A percentile compares a stretch with the other conserved stretches of the same genome.
Conservation (phyloP, 2,329 filamentous ascomycete genomes). For the Didymella segeticola region DNA sequence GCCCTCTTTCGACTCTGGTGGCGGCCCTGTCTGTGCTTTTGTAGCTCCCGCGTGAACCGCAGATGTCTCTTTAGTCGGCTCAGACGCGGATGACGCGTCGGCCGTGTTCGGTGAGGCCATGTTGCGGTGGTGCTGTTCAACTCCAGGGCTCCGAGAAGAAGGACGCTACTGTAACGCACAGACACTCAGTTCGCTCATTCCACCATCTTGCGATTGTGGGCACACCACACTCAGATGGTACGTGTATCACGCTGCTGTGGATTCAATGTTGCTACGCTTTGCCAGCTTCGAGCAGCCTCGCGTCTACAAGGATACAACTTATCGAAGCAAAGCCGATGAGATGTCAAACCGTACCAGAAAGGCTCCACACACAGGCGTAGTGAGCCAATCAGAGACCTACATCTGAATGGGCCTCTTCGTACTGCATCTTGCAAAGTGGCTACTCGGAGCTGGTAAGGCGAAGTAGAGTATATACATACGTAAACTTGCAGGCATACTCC, state of each 20-base stretch:
- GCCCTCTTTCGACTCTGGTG: conserved; percentile 76
- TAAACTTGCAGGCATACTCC: not conserved
- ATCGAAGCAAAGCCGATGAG: too few relatives aligned
- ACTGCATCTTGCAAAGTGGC: too few relatives aligned
- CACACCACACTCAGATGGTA: not conserved
- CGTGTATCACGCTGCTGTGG: too few relatives aligned
- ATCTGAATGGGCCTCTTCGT: too few relatives aligned
- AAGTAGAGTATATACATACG: too few relatives aligned
- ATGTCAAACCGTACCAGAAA: too few relatives aligned
- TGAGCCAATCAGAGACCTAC: too few relatives aligned
- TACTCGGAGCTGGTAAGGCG: too few relatives aligned
- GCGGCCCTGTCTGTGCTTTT: conserved; percentile 56
- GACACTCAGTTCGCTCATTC: conserved; percentile 9
- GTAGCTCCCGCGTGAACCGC: conserved; percentile 3
- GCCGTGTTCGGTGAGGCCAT: conserved; percentile 35
- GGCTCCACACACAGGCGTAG: too few relatives aligned
- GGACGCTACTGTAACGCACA: conserved; percentile 20
- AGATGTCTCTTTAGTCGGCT: conserved; percentile 9
- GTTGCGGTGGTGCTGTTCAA: conserved; percentile 32
- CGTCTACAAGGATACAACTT: too few relatives aligned
- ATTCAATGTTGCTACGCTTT: too few relatives aligned
- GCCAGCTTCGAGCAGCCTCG: too few relatives aligned
- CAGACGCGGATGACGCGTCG: conserved; percentile 29
- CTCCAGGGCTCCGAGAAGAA: conserved; percentile 15
- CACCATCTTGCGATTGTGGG: conserved; percentile 9